Percentiles rank a stretch among this genome's conserved stretches.
Conservation (phyloP, 257 asterid species). For the Ocimum tenuiflorum region DNA sequence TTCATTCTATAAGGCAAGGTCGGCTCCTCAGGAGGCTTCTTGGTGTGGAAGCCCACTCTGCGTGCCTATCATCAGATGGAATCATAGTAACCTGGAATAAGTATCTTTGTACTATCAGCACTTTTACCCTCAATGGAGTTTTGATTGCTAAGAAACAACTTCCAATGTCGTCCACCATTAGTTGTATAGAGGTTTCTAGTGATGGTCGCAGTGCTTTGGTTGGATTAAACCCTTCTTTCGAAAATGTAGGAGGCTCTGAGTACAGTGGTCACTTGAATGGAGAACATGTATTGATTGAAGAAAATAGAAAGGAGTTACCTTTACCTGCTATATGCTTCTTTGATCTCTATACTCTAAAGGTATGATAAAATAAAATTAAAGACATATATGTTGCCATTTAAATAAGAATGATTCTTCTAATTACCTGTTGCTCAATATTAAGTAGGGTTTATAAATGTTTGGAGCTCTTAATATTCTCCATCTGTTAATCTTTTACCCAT, state of each 20-base stretch:
- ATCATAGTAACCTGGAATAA: conserved; percentile 67
- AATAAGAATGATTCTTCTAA: background rate
- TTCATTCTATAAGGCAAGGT: conserved; percentile 85
- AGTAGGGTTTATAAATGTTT: background rate
- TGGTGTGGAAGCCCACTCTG: conserved; percentile 72
- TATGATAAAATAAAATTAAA: conserved; percentile 17
- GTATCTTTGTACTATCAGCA: conserved; percentile 42
- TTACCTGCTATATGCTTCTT: conserved; percentile 84
- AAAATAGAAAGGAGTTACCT: conserved; percentile 37
- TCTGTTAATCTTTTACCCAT: background rate
- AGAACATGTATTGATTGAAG: conserved; percentile 41
- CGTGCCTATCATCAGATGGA: conserved; percentile 84
- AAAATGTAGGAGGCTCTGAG: conserved; percentile 42
- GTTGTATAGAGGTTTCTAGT: conserved; percentile 81
- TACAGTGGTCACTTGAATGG: conserved; percentile 22
- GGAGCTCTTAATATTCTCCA: background rate
- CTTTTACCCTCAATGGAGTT: conserved; percentile 74
- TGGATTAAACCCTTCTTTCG: conserved; percentile 63
- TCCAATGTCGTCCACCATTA: conserved; percentile 48
- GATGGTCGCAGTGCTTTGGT: conserved; percentile 77
- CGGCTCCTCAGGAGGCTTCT: conserved; percentile 66
- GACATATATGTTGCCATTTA: background rate
- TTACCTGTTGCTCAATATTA: background rate
- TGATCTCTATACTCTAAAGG: conserved; percentile 72
- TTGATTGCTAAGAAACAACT: conserved; percentile 56